Percentiles rank a stretch among this genome's conserved stretches.
These are phyloP conservation scores for Lipomyces mesembrius DNA, from an alignment of 805 yeast genomes.

Conservation along the genomic window DNA sequence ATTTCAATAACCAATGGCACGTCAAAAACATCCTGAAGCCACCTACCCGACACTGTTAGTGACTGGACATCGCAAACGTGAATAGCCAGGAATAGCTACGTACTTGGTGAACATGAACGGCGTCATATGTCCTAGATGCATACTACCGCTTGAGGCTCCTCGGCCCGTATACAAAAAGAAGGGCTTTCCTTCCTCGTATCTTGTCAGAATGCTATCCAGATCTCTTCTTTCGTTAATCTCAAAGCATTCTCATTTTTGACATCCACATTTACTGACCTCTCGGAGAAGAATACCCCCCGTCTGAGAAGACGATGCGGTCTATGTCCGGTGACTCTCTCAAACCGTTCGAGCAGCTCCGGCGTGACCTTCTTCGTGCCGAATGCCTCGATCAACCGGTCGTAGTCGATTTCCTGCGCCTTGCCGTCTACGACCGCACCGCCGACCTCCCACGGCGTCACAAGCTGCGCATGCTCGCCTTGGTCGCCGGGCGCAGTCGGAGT, in stretches of 20 bases:
- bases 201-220: conserved; percentile 67
- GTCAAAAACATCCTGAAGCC: conserved; percentile 98
- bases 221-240: conserved; percentile 39
- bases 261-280: conserved; percentile 52
- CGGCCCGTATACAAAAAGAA: conserved; percentile 96
- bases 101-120: conserved; percentile 89
- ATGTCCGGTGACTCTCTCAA: conserved; percentile 81
- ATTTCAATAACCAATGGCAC: conserved; percentile 88
- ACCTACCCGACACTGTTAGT: conserved; percentile 44
- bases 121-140: conserved; percentile 96
- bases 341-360: conserved; percentile 72
- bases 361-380: conserved; percentile 83
- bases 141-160: conserved; percentile 92
- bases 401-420: conserved; percentile 85
- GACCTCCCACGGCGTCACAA: conserved; percentile 97
- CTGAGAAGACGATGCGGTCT: conserved; percentile 88
- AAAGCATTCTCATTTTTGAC: background rate
- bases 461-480: conserved; percentile 51
- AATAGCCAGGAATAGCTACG: background rate
- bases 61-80: background rate
- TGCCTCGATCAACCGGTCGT: conserved; percentile 80
- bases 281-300: conserved; percentile 91
- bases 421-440: conserved; percentile 98
- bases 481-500: conserved; percentile 5
- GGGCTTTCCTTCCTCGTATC: conserved; percentile 93